Base-by-base conservation (phyloP, 805 yeast species). In the Suhomyces sp. region DNA sequence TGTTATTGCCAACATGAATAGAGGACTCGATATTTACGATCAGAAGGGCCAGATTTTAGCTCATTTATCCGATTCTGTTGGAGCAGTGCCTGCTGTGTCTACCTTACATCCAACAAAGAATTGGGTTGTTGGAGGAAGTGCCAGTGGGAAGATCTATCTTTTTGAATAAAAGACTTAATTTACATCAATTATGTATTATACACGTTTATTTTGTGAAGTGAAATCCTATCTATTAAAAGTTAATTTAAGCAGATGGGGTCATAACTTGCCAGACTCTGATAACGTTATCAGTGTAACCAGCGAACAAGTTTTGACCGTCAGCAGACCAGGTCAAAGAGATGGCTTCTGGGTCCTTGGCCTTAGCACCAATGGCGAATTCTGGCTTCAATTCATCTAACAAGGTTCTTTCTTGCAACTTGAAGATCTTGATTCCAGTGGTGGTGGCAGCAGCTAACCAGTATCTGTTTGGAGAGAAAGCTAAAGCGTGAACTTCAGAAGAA, bases 361-460 rank as follows among this genome's bases (percentile, higher is more conserved):
- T 82, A 60, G 87, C 83, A 50, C 76, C 70, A 63, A 83, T 77
- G 63, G 93, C 86, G 67, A 88, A 87, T 77, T 93, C 98, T 69
- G 98, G 97, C 77, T 86, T 90, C 75, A 93, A 85, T 79, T 90
- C 96, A 66, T 90, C 98, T 74, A 88, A 85, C 70, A 90, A 78
- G 60, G 76, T 76, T 76, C 95, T 83, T 76, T 85, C 90, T 77
- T 88, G 93, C 72, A 93, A 83, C 83, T 90, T 87, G 87, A 81
- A 93, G 81, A 93, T 83, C 86, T 90, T 91, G 80, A 93, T 88
- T 65, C 96, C 93, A 55, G 96, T 76, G 53, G 96, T 76, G 60
- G 99, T 93, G 66, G 98, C 98, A 76, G 98, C 98, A 70, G 95
- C 91, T 72, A 93, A 85, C 98, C 98, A 93, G 95, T 87, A 93